Evolutionary conservation across 1,139 yeast genomes (phyloP).

Genomic region (Suhomyces bribrorum): DNA sequence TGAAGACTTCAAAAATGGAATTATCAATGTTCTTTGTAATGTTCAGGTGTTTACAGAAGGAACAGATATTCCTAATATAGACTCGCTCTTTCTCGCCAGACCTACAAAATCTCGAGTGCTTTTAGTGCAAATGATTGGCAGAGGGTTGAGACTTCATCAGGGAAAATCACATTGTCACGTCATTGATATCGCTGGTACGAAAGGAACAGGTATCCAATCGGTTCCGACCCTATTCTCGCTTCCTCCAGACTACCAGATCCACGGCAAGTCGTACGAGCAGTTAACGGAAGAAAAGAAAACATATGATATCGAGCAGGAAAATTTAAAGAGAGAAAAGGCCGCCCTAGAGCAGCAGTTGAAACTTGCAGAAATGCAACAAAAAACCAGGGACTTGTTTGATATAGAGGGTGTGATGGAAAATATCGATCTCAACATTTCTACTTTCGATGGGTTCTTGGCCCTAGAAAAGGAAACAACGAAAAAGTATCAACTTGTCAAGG

Average conservation of each 20-base stretch:
- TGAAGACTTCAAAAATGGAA: slow-evolving; percentile 60
- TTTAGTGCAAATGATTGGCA: slow-evolving; percentile 85
- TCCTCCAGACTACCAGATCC: slow-evolving; percentile 32
- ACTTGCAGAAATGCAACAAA: slow-evolving; percentile 14
- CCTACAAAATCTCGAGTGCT: slow-evolving; percentile 79
- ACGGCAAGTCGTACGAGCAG: slow-evolving; percentile 30
- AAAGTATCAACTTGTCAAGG: slow-evolving; percentile 15
- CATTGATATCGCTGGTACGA: slow-evolving; percentile 72
- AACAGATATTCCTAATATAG: slow-evolving; percentile 90
- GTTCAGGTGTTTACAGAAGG: slow-evolving; percentile 95
- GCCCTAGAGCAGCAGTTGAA: slow-evolving; percentile 20
- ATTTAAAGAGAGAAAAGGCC: slow-evolving; percentile 14
- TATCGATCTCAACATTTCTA: slow-evolving; percentile 23
- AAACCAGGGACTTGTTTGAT: slow-evolving; percentile 16
- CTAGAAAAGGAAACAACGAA: slow-evolving; percentile 19
- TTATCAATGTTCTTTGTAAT: slow-evolving; percentile 73
- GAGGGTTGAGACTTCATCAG: slow-evolving; percentile 71
- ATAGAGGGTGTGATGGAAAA: slow-evolving; percentile 18
- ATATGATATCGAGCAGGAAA: slow-evolving; percentile 17
- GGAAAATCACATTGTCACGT: slow-evolving; percentile 71
- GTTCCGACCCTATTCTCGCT: slow-evolving; percentile 58
- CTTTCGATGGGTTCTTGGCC: slow-evolving; percentile 37
- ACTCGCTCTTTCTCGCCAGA: slow-evolving; percentile 73
- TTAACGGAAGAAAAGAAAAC: slow-evolving; percentile 27
- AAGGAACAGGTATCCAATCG: slow-evolving; percentile 58